Conservation (phyloP, 1,139 yeast species). For the Kodamaea sp. region DNA sequence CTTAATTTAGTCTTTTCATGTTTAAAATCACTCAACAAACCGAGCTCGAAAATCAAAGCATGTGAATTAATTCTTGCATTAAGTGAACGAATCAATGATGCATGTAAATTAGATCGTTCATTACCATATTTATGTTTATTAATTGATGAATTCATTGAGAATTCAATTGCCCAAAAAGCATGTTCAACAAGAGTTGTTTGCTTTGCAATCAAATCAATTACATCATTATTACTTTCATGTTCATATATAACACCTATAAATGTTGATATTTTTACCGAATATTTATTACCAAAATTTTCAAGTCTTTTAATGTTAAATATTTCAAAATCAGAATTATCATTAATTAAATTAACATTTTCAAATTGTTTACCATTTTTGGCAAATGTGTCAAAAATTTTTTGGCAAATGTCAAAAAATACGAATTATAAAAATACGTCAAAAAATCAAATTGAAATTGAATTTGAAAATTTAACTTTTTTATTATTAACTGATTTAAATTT, state of each 20-base stretch:
- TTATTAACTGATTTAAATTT: constrained; percentile 68
- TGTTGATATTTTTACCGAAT: constrained; percentile 73
- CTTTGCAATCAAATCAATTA: constrained; percentile 51
- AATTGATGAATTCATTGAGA: constrained; percentile 32
- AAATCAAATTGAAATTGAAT: constrained; percentile 33
- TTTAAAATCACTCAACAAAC: constrained; percentile 59
- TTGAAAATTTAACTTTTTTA: constrained; percentile 63
- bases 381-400: constrained; percentile 57
- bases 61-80: constrained; percentile 74
- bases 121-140: constrained; percentile 69
- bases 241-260: constrained; percentile 73
- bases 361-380: constrained; percentile 70
- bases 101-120: constrained; percentile 79
- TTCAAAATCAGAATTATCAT: constrained; percentile 28
- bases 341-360: constrained; percentile 68
- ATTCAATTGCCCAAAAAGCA: constrained; percentile 2
- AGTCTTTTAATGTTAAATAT: constrained; percentile 30
- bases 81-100: constrained; percentile 76
- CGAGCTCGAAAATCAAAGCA: constrained; percentile 63
- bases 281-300: constrained; percentile 68
- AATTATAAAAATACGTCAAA: constrained; percentile 15
- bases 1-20: constrained; percentile 63
- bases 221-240: constrained; percentile 63
- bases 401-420: constrained; percentile 51
- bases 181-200: constrained; percentile 51